Evolutionary conservation across 257 asterid species (phyloP).

Genomic region (Handroanthus guayacan): DNA sequence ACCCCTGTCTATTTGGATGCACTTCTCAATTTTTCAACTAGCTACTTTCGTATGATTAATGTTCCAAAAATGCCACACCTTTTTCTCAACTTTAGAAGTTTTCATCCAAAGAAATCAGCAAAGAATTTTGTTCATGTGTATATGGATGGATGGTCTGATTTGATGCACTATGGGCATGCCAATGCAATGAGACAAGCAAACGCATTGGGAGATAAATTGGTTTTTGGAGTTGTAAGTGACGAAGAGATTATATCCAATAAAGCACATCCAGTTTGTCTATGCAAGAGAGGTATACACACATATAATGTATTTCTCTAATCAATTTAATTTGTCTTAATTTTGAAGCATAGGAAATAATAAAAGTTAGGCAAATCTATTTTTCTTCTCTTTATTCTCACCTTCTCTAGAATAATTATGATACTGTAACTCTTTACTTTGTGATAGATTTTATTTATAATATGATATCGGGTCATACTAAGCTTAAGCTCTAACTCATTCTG

Average conservation of each 20-base stretch:
- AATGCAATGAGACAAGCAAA: slow-evolving; percentile 97
- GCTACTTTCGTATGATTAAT: slow-evolving; percentile 74
- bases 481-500: background rate
- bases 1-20: slow-evolving; percentile 91
- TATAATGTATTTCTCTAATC: background rate
- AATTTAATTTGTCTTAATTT: slow-evolving; percentile 1
- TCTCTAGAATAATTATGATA: background rate
- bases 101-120: slow-evolving; percentile 64
- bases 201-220: slow-evolving; percentile 86
- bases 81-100: slow-evolving; percentile 66
- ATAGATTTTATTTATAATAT: background rate
- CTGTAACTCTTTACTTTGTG: background rate
- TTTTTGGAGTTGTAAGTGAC: slow-evolving; percentile 95
- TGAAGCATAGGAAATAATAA: background rate
- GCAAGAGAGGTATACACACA: slow-evolving; percentile 77
- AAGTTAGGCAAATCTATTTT: background rate
- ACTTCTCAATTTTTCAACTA: slow-evolving; percentile 80
- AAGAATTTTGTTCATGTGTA: slow-evolving; percentile 84
- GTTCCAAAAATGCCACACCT: slow-evolving; percentile 73
- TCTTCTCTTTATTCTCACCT: background rate
- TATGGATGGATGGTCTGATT: slow-evolving; percentile 98
- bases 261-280: slow-evolving; percentile 93
- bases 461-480: background rate
- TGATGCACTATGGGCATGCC: slow-evolving; percentile 98
- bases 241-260: slow-evolving; percentile 86